These are phyloP conservation scores for Tolypocladium ovalisporum DNA, from an alignment of 2,329 filamentous ascomycete species.

Conservation along the genomic window DNA sequence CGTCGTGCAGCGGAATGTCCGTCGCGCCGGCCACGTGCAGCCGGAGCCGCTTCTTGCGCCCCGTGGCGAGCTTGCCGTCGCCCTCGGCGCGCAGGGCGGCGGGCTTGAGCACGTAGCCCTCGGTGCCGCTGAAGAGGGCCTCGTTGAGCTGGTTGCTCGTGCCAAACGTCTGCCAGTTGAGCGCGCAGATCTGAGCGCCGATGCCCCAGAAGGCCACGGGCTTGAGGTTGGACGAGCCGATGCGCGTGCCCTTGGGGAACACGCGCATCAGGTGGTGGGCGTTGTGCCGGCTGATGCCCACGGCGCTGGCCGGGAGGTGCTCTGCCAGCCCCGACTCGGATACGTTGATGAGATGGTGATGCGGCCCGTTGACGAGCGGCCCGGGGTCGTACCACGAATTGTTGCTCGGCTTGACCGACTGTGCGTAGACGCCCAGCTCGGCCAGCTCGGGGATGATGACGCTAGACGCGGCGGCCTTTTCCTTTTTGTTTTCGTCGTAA, in stretches of 20 bases:
- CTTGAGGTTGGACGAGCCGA: slow-evolving; percentile 53
- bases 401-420: slow-evolving; percentile 56
- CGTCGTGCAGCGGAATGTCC: slow-evolving; percentile 43
- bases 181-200: slow-evolving; percentile 57
- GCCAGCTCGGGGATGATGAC: slow-evolving; percentile 55
- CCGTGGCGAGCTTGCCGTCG: slow-evolving; percentile 33
- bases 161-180: slow-evolving; percentile 62
- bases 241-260: slow-evolving; percentile 58
- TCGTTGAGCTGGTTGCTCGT: slow-evolving; percentile 58
- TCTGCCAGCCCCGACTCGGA: slow-evolving; percentile 48
- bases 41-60: slow-evolving; percentile 36
- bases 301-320: slow-evolving; percentile 35
- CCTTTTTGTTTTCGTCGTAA: slow-evolving; percentile 44
- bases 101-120: slow-evolving; percentile 57
- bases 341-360: slow-evolving; percentile 59
- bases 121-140: slow-evolving; percentile 53
- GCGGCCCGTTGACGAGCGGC: slow-evolving; percentile 41
- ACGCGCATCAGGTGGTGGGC: slow-evolving; percentile 58
- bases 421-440: slow-evolving; percentile 56
- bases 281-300: slow-evolving; percentile 47
- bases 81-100: slow-evolving; percentile 46
- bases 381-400: slow-evolving; percentile 52
- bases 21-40: slow-evolving; percentile 53
- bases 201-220: slow-evolving; percentile 55
- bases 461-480: slow-evolving; percentile 32